Evolutionary conservation across 169 alveolate genomes (phyloP), one percentile per base, ranked within the genome.

Genomic region (Ichthyophthirius multifiliis): DNA sequence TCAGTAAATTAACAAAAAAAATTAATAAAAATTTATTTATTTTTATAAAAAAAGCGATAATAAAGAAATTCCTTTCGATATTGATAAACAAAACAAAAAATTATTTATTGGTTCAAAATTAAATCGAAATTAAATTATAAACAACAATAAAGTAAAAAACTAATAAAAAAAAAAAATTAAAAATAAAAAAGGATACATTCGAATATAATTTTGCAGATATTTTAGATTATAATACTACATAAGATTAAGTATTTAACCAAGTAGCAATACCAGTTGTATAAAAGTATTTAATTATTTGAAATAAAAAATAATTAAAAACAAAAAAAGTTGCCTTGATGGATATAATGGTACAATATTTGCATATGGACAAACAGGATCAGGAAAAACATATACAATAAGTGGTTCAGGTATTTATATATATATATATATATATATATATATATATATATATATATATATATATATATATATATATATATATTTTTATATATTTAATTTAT

Each of bases 291-390:
- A 35, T 31, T 10, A 12, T 37, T 16, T 5, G 20, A 64, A 64
- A 15, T 62, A 6, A 27, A 7, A 30, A 32, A 23, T 15, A 23
- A 12, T 20, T 18, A n/a, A 43, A 16, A 27, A 55, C 23, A 46
- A 39, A 16, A 32, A 34, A 67, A 84, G 90, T 35, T 86, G 90
- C 7, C 62, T 87, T 44, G 92, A 92, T 45, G 96, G 96, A 5
- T 90, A 87, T 74, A 92, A 92, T 65, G 95, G 90, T n/a, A 90
- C 95, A 6, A 84, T 90, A 30, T 90, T 90, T 71, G 95, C 95
- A 2, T 90, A 90, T 62, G 95, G 95, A 1, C 65, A 90, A 76
- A 90, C 95, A 13, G 95, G 95, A n/a, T 65, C 86, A 20, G 95
- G 95, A 35, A 90, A 90, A 43, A 87, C 95, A 7, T 87, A 84